Evolutionary conservation across 148 eudicot species (phyloP), one percentile per base, ranked within the genome.

Genomic region (Spergularia marina): DNA sequence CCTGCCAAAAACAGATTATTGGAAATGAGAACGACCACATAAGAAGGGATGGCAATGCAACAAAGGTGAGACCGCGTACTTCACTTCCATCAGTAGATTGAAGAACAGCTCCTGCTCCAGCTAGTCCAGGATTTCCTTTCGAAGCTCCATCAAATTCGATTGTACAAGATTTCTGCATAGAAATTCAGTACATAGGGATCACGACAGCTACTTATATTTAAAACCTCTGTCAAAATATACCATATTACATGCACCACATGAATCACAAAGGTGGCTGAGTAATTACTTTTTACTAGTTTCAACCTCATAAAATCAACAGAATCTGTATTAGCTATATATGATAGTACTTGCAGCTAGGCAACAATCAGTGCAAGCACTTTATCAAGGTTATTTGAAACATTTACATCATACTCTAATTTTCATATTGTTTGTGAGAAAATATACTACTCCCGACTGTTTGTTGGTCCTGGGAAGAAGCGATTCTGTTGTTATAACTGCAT

Each of bases 101-200:
- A 53, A 93, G 84, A 76, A 93, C 81, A 75, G 94, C 98, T 69
- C 98, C 98, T n/a, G 98, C 98, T 75, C 97, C 98, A 82, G 98
- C 83, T 56, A 17, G 84, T 78, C 97, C 98, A 82, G 98, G 98
- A 81, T 93, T 93, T 77, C 98, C 97, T 83, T 91, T 93, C 30
- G 94, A 91, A 79, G 98, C 97, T 79, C 94, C 97, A 81, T 93
- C 97, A 82, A 91, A 93, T 81, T 93, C 94, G 58, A 93, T 72
- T 68, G 83, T 78, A 82, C 91, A 93, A 4, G 91, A 88, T 73
- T 53, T 41, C 94, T 89, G 84, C 34, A 69, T 62, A 56, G 9
- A 36, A 36, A 51, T 4, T 41, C 10, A 23, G 53, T 18, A 68
- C 56, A 56, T 52, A 61, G 34, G 30, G 71, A 72, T 44, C 44